Evolutionary conservation across 2,329 filamentous ascomycete species (phyloP).

Genomic region (Claviceps digitariae): DNA sequence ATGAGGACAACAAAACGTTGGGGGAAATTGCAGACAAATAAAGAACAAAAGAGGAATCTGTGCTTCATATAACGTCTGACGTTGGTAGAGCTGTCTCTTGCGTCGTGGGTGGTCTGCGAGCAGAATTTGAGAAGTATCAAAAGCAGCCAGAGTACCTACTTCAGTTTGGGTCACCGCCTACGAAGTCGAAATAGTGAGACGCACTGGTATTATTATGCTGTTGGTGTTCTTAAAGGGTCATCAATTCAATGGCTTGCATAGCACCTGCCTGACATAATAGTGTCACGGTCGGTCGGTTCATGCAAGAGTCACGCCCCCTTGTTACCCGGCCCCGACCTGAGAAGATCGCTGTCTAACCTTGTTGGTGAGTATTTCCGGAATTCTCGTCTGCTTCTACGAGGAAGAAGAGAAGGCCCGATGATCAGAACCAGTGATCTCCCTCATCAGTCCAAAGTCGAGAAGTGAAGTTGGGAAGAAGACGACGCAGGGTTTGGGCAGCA

Average conservation of each 20-base stretch:
- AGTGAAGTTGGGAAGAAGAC: neutral
- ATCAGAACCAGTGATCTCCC: neutral
- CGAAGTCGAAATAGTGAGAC: neutral
- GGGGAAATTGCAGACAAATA: too few species aligned
- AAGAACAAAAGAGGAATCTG: neutral
- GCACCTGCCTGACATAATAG: constrained; percentile 8
- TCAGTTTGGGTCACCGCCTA: neutral
- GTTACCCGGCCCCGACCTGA: neutral
- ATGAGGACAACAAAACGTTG: too few species aligned
- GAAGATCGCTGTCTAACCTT: neutral
- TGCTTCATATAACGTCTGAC: neutral
- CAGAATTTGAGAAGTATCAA: neutral
- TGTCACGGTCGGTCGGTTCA: constrained; percentile 7
- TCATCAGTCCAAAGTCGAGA: neutral
- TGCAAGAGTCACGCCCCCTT: constrained; percentile 3
- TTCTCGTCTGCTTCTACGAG: neutral
- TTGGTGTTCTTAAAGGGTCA: neutral
- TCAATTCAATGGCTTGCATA: constrained; percentile 11
- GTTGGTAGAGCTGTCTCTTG: constrained; percentile 7
- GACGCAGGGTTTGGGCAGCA: neutral
- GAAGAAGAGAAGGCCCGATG: neutral
- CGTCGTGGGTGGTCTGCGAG: constrained; percentile 5
- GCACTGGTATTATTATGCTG: neutral
- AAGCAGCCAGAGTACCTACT: neutral
- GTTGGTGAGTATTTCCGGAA: neutral